phyloP scores from a whole-genome alignment of 1,139 yeast species.

The Kodamaea sp. region DNA sequence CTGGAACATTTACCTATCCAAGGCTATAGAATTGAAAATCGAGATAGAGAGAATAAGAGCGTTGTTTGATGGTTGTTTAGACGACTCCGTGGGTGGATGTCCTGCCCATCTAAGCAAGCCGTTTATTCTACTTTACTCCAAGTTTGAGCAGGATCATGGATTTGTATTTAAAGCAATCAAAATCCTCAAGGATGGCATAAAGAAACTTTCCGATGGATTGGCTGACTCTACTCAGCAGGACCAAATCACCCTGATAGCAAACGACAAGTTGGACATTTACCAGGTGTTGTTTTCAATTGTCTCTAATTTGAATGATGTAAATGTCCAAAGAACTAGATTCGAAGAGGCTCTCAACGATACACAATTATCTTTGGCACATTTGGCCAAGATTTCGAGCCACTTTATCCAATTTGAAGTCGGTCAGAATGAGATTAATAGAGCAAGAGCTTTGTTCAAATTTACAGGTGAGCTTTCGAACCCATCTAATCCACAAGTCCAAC shows the following conservation, averaged over 20 bases:
- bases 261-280: slow-evolving; percentile 27
- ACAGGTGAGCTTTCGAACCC: slow-evolving; percentile 28
- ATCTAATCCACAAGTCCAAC: slow-evolving; percentile 18
- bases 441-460: slow-evolving; percentile 57
- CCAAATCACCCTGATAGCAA: slow-evolving; percentile 11
- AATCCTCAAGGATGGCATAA: slow-evolving; percentile 24
- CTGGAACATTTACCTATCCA: slow-evolving; percentile 69
- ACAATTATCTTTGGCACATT: slow-evolving; percentile 27
- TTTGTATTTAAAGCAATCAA: slow-evolving; percentile 29
- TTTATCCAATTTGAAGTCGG: slow-evolving; percentile 52
- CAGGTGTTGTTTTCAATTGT: slow-evolving; percentile 11
- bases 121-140: slow-evolving; percentile 56
- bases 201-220: slow-evolving; percentile 11
- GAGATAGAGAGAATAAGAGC: slow-evolving; percentile 65
- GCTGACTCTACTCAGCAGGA: not conserved
- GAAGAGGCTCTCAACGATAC: slow-evolving; percentile 22
- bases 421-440: slow-evolving; percentile 55
- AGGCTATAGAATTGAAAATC: slow-evolving; percentile 34
- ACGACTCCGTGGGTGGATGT: slow-evolving; percentile 33
- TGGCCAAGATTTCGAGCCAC: slow-evolving; percentile 31
- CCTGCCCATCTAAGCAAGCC: slow-evolving; percentile 49
- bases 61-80: slow-evolving; percentile 61
- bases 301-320: slow-evolving; percentile 7
- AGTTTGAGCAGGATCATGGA: slow-evolving; percentile 51
- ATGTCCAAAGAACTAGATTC: slow-evolving; percentile 18